Evolutionary conservation across 768 basidiomycete genomes (phyloP), one percentile per base, ranked within the genome.

Genomic region (Rhodocollybia butyracea): DNA sequence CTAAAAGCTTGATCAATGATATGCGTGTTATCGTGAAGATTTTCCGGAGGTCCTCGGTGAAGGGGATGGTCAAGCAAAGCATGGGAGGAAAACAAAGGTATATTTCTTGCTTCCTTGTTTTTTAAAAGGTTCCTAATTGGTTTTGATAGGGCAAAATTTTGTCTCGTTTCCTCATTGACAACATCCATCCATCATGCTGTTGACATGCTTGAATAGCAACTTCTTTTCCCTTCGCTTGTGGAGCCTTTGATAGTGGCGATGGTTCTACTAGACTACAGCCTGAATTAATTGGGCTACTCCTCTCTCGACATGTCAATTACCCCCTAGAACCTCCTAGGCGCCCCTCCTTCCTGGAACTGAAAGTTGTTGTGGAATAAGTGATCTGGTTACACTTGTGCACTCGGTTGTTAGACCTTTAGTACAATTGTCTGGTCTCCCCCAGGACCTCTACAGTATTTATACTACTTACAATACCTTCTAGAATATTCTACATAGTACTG

Each of bases 31-130:
- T 97, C 52, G 77, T 89, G 59, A 90, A 89, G 76, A 78, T 80
- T 56, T 69, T 79, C 39, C 82, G 91, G 72, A 78, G 80, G 66
- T 65, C 66, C 27, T 66, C 73, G 55, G 69, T 97, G 57, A 79
- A 83, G 64, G 85, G 92, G 67, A 70, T 83, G 1, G 78, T 98
- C 57, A 98, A 98, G 72, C 78, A 94, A 15, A 96, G 96, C 1
- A 90, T 99, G 81, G 88, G 89, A 0, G 94, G 94, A 2, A 75
- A 87, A 54, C 95, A 96, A 98, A 99, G 84, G 94, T 91, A 27
- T 22, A 42, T 29, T 27, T 39, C 22, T 31, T 80, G 64, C 1
- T 29, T 41, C 12, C 2, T 31, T 38, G 51, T 30, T 38, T 43
- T 52, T 38, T 40, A 38, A 13, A 31, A 5, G 32, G 54, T 11